Percentiles rank a stretch among this genome's conserved stretches.
Conservation (phyloP, 2,329 filamentous ascomycete genomes). For the Cordyceps cateniannulata region DNA sequence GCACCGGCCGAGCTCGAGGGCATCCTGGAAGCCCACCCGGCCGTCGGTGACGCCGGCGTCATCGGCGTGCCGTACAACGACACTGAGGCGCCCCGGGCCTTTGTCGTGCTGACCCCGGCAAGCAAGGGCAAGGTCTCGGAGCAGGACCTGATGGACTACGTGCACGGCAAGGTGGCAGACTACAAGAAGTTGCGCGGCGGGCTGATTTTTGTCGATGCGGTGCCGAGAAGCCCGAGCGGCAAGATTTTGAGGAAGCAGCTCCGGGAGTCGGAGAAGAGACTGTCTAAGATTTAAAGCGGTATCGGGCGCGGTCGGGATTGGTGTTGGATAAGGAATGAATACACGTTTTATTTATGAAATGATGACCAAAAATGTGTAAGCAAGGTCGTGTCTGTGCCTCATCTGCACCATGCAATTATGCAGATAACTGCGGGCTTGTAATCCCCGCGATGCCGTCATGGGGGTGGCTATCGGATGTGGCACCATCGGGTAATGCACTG, state of each 20-base stretch:
- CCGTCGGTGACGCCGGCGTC: slow-evolving; percentile 53
- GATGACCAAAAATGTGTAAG: not conserved
- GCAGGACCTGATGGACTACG: slow-evolving; percentile 21
- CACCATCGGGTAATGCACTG: slow-evolving; percentile 7
- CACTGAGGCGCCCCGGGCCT: slow-evolving; percentile 43
- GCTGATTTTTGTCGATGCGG: slow-evolving; percentile 55
- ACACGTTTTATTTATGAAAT: not conserved
- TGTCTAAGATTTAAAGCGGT: slow-evolving; percentile 6
- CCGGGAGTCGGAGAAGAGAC: slow-evolving; percentile 25
- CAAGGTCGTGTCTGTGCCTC: not conserved
- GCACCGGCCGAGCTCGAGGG: slow-evolving; percentile 58
- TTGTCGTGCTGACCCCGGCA: slow-evolving; percentile 23
- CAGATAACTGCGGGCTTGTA: not conserved
- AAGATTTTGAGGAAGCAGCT: slow-evolving; percentile 39
- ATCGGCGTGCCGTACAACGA: slow-evolving; percentile 45
- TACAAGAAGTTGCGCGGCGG: slow-evolving; percentile 66
- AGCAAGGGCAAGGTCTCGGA: slow-evolving; percentile 21
- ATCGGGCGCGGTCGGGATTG: not conserved
- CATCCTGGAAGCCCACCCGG: slow-evolving; percentile 32
- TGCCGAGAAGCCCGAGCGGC: slow-evolving; percentile 59
- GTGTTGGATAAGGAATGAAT: no score
- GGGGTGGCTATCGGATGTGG: not conserved
- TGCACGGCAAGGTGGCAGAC: slow-evolving; percentile 30
- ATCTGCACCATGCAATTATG: not conserved
- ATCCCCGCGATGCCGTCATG: not conserved